These are phyloP conservation scores for Fusarium floridanum DNA, from an alignment of 2,329 filamentous ascomycete species.

Conservation along the genomic window DNA sequence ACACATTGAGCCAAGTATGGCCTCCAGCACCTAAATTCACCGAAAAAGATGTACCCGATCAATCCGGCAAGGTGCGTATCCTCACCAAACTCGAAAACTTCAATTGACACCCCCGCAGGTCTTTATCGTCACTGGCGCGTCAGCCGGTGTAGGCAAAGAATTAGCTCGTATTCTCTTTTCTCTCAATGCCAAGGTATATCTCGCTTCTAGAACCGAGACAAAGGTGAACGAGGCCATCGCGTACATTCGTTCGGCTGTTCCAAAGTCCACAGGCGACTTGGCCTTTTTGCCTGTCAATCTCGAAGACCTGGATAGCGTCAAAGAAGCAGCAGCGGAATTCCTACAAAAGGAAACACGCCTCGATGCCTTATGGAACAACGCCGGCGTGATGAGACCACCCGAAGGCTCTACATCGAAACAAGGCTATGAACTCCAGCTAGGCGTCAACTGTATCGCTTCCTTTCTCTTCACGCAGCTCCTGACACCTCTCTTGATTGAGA, in stretches of 20 bases:
- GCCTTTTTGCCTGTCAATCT: slow-evolving; percentile 55
- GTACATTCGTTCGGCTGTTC: slow-evolving; percentile 52
- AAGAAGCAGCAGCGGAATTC: slow-evolving; percentile 53
- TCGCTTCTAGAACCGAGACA: slow-evolving; percentile 59
- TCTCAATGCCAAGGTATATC: slow-evolving; percentile 64
- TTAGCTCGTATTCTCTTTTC: slow-evolving; percentile 65
- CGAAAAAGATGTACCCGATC: neutral
- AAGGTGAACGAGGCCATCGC: slow-evolving; percentile 59
- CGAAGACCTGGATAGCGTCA: slow-evolving; percentile 56
- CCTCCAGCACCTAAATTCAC: neutral
- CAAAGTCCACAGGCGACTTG: slow-evolving; percentile 51
- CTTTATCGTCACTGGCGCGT: slow-evolving; percentile 61
- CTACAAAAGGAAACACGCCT: slow-evolving; percentile 52
- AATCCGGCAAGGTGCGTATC: neutral
- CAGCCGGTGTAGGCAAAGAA: slow-evolving; percentile 61
- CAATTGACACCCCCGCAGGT: slow-evolving; percentile 48
- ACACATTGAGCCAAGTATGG: neutral
- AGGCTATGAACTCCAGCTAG: slow-evolving; percentile 56
- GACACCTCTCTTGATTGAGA: slow-evolving; percentile 39
- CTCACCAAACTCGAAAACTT: neutral
- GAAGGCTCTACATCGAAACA: slow-evolving; percentile 53
- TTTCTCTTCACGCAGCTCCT: slow-evolving; percentile 55
- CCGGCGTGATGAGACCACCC: slow-evolving; percentile 56
- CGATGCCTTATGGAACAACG: slow-evolving; percentile 59
- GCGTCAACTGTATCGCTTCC: slow-evolving; percentile 54